Percentiles rank a stretch among this genome's conserved stretches.
Evolutionary conservation across 495 filamentous ascomycete species (phyloP).

Genomic region (Darksidea phi): DNA sequence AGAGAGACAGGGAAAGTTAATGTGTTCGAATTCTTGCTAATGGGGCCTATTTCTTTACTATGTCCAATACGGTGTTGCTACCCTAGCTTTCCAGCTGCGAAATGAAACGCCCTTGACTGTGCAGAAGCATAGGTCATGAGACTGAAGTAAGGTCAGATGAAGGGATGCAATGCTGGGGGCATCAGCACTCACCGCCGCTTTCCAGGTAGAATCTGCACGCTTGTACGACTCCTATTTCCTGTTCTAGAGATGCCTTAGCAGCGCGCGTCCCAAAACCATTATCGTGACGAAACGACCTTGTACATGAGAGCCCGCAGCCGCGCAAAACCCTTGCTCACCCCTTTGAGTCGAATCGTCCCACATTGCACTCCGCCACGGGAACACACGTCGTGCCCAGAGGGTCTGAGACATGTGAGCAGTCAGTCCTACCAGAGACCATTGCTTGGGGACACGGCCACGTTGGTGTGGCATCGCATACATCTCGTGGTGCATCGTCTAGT

Average conservation of each 20-base stretch:
- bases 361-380: background rate
- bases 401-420: constrained; percentile 24
- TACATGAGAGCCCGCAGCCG: background rate
- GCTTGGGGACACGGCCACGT: constrained; percentile 8
- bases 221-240: background rate
- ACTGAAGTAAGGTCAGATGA: too few species aligned
- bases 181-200: background rate
- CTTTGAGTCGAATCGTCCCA: background rate
- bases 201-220: background rate
- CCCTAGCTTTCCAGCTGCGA: too few species aligned
- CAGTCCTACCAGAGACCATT: constrained; percentile 7
- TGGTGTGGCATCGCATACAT: constrained; percentile 13
- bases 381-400: background rate
- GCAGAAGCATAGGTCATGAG: too few species aligned
- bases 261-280: background rate
- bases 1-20: too few species aligned
- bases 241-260: background rate
- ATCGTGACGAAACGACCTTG: constrained; percentile 1
- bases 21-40: too few species aligned
- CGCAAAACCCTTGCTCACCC: background rate
- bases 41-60: too few species aligned
- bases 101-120: too few species aligned
- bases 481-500: constrained; percentile 32
- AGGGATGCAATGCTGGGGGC: background rate
- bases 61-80: too few species aligned